Evolutionary conservation across 768 basidiomycete species (phyloP), one percentile per base, ranked within the genome.

Genomic region (Hygrophorus pudorinus): DNA sequence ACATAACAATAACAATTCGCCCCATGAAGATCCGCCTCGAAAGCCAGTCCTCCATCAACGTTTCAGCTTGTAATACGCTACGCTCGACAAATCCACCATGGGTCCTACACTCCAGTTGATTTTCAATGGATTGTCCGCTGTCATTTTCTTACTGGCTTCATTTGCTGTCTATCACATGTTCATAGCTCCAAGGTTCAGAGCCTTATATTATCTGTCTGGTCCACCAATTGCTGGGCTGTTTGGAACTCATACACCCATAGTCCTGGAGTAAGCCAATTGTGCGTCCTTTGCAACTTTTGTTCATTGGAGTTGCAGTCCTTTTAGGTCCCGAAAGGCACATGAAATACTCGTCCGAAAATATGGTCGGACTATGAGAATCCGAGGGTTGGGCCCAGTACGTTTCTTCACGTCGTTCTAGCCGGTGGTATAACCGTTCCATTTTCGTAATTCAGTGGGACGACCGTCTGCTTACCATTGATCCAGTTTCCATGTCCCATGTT

Each of bases 361-460:
- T 54, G 87, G 87, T 3, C 71, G 81, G 46, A 79, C 75, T 39
- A 70, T 88, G 33, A 75, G 80, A 30, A 71, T 89, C 41, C 71
- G 75, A 37, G 86, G 85, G 3, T 48, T 81, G 10, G 72, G 74
- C 38, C 80, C 81, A 41, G 85, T 87, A 61, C 48, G 85, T 70
- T n/a, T n/a, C 10, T 16, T 28, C 28, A n/a, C 4, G 16, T 14
- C 14, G 34, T 45, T 27, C 4, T 2, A n/a, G 21, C 38, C 28
- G 12, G 38, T 29, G 38, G 7, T 43, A 38, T 33, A 33, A 32
- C 38, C 29, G 21, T 36, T 31, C 16, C 7, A 38, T 38, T 4
- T 46, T n/a, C n/a, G n/a, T n/a, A n/a, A n/a, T n/a, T n/a, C n/a
- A 89, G 85, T 85, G 80, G 76, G 86, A 85, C 48, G 71, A 78